Percentiles rank a stretch among this genome's conserved stretches.
Conservation (phyloP, 306 rosid species). For the peach (Prunus persica) region DNA sequence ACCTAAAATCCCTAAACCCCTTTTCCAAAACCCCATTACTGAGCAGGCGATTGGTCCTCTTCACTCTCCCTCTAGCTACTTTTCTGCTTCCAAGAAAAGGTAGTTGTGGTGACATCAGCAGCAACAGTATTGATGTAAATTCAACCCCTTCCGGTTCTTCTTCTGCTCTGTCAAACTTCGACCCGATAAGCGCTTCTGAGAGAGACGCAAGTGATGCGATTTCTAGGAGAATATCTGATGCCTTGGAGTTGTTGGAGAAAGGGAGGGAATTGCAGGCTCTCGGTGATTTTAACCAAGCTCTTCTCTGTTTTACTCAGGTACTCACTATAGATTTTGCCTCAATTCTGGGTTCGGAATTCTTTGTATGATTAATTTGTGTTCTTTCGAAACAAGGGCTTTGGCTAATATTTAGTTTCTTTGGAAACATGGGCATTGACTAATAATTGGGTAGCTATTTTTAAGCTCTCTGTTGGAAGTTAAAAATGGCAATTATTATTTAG, state of each 20-base stretch:
- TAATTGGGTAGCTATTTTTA: neutral
- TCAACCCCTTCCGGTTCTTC: constrained; percentile 18
- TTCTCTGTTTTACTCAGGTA: constrained; percentile 62
- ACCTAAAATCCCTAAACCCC: constrained; percentile 20
- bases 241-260: constrained; percentile 63
- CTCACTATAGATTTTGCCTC: neutral
- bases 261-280: constrained; percentile 70
- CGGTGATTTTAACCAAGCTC: constrained; percentile 67
- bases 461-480: neutral
- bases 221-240: constrained; percentile 54
- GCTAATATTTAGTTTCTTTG: neutral
- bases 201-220: constrained; percentile 48
- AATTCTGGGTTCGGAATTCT: neutral
- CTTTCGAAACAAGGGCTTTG: neutral
- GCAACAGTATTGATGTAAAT: neutral
- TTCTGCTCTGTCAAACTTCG: constrained; percentile 33
- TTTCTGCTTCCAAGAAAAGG: constrained; percentile 38
- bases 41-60: constrained; percentile 51
- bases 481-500: neutral
- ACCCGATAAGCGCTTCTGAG: constrained; percentile 52
- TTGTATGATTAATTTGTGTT: neutral
- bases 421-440: neutral
- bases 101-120: neutral
- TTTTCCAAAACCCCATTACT: constrained; percentile 25
- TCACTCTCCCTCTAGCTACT: constrained; percentile 46